Conservation (phyloP, 140 eudicot genomes). For the Ambrosia hybrid region DNA sequence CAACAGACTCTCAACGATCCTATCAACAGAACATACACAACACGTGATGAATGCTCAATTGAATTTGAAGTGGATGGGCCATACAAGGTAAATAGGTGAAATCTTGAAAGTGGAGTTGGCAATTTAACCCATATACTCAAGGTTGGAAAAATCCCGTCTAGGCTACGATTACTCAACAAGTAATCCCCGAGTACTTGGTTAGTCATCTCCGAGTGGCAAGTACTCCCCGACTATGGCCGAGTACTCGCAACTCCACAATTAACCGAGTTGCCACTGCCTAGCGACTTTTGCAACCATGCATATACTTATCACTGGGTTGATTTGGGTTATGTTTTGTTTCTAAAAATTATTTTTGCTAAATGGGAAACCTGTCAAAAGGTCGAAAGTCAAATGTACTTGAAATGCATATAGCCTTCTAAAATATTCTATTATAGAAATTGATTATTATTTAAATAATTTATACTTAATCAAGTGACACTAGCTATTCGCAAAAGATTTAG, state of each 20-base stretch:
- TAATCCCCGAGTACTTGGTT: too few species aligned
- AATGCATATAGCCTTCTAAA: not conserved
- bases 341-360: not conserved
- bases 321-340: not conserved
- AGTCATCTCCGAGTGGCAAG: too few species aligned
- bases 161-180: too few species aligned
- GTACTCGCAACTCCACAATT: too few species aligned
- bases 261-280: too few species aligned
- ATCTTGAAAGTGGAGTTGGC: slow-evolving; percentile 2
- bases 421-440: not conserved
- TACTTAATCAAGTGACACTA: not conserved
- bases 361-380: not conserved
- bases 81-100: slow-evolving; percentile 66
- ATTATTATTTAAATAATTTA: not conserved
- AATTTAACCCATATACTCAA: not conserved
- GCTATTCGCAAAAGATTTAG: not conserved
- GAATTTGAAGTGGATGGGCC: slow-evolving; percentile 99
- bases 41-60: slow-evolving; percentile 95
- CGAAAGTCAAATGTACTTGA: not conserved
- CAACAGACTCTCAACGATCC: slow-evolving; percentile 88
- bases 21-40: slow-evolving; percentile 67
- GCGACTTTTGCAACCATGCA: too few species aligned
- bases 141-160: too few species aligned
- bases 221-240: too few species aligned
- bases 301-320: not conserved